Conservation (phyloP, 2,329 filamentous ascomycete species). For the Parascedosporium putredinis region DNA sequence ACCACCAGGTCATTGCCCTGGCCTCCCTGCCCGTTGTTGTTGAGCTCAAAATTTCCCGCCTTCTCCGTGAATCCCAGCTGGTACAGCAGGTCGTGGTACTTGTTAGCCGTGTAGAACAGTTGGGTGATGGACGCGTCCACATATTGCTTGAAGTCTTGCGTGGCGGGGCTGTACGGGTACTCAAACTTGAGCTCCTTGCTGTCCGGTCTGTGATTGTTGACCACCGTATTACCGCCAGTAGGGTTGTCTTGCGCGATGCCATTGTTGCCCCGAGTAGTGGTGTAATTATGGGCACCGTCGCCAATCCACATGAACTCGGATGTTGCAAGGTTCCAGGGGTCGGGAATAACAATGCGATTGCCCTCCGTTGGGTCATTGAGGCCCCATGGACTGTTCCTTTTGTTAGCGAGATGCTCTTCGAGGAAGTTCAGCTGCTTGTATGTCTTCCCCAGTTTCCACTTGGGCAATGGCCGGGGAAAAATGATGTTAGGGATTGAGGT, state of each 20-base stretch:
- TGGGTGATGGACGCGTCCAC: constrained; percentile 45
- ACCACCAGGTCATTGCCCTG: constrained; percentile 40
- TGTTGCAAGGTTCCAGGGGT: constrained; percentile 35
- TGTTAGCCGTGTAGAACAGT: constrained; percentile 51
- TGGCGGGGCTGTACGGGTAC: constrained; percentile 28
- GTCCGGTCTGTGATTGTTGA: constrained; percentile 34
- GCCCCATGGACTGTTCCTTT: constrained; percentile 34
- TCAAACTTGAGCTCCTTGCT: constrained; percentile 32
- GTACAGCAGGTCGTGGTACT: constrained; percentile 49
- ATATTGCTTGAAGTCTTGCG: constrained; percentile 29
- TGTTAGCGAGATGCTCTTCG: no score
- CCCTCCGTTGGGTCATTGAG: constrained; percentile 43
- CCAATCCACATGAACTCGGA: constrained; percentile 45
- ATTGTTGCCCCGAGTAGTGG: no score
- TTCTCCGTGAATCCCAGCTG: constrained; percentile 45
- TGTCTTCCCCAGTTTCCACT: no score
- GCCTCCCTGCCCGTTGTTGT: constrained; percentile 45
- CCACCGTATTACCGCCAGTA: no score
- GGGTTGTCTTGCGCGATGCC: background rate
- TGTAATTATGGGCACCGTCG: constrained; percentile 27
- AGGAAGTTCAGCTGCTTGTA: no score
- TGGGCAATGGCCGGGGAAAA: no score
- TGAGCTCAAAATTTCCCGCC: constrained; percentile 49
- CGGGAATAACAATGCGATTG: constrained; percentile 27
- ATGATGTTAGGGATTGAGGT: no score